Conservation (phyloP, 78 protist species). For the Anaeramoeba flamelloides region DNA sequence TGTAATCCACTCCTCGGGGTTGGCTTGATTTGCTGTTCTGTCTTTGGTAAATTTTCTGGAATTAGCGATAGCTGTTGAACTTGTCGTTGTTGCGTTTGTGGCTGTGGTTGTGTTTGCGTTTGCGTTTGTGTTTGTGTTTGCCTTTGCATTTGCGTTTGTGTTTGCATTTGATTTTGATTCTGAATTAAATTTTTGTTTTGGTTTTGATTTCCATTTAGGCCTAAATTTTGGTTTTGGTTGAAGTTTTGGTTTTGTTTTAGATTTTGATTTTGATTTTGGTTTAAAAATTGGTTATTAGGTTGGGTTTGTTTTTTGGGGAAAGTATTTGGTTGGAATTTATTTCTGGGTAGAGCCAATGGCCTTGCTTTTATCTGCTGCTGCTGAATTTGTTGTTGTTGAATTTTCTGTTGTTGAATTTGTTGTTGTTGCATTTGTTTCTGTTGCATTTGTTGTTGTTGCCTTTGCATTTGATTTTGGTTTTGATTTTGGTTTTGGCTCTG, state of each 20-base stretch:
- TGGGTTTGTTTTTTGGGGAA: not conserved
- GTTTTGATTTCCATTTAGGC: not conserved
- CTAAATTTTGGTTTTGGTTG: not conserved
- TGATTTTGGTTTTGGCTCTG: not conserved
- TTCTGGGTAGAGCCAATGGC: not conserved
- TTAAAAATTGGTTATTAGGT: not conserved
- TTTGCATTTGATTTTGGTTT: not conserved
- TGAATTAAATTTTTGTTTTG: not conserved
- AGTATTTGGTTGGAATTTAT: not conserved
- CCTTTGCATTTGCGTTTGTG: not conserved
- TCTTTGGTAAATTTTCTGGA: no score
- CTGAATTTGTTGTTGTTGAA: not conserved
- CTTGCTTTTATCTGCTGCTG: not conserved
- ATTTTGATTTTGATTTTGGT: not conserved
- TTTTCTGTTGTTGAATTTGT: not conserved
- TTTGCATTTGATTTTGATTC: not conserved
- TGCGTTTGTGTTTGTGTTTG: no score
- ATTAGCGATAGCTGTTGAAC: no score
- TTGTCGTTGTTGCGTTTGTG: no score
- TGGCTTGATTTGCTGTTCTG: no score
- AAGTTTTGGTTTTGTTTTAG: not conserved
- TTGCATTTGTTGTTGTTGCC: not conserved
- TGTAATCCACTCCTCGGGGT: no score
- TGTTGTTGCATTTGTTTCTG: no score
- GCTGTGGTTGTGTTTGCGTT: no score